These are phyloP conservation scores for Talaromyces pinophilus DNA, from an alignment of 2,329 filamentous ascomycete species.

Conservation along the genomic window DNA sequence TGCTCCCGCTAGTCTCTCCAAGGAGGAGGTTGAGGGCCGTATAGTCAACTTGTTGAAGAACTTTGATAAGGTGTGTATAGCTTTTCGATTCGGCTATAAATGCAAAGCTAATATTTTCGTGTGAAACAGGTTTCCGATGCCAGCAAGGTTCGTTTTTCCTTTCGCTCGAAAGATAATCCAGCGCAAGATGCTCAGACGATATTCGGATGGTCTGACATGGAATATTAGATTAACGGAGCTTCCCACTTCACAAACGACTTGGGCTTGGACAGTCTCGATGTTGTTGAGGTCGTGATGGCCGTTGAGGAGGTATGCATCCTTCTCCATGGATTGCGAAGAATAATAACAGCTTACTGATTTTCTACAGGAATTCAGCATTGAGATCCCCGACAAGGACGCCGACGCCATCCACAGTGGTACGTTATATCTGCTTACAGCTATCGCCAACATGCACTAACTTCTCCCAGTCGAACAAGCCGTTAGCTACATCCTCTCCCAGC, in stretches of 20 bases:
- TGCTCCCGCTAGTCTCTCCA: conserved; percentile 72
- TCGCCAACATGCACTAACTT: conserved; percentile 19
- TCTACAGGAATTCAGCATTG: conserved; percentile 76
- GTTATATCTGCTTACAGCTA: conserved; percentile 38
- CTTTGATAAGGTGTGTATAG: conserved; percentile 82
- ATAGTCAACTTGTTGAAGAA: conserved; percentile 91
- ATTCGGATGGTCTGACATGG: conserved; percentile 28
- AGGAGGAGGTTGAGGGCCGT: conserved; percentile 84
- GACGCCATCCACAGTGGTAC: conserved; percentile 91
- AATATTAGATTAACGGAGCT: conserved; percentile 69
- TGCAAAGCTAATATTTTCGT: conserved; percentile 15
- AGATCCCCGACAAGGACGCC: conserved; percentile 97
- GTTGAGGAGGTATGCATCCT: conserved; percentile 81
- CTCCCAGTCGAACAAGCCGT: conserved; percentile 84
- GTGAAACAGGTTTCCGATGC: conserved; percentile 39
- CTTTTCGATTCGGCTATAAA: conserved; percentile 11
- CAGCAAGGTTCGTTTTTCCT: conserved; percentile 40
- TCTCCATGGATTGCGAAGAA: not conserved
- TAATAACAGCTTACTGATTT: conserved; percentile 13
- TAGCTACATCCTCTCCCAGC: conserved; percentile 89
- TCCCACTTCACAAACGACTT: conserved; percentile 98
- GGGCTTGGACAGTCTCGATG: conserved; percentile 94
- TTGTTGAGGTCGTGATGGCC: conserved; percentile 99
- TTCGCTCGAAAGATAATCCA: not conserved
- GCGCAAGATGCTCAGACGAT: not conserved